Percentiles rank a stretch among this genome's conserved stretches.
Conservation (phyloP, 805 yeast species). For the Wickerhamiella qilinensis region DNA sequence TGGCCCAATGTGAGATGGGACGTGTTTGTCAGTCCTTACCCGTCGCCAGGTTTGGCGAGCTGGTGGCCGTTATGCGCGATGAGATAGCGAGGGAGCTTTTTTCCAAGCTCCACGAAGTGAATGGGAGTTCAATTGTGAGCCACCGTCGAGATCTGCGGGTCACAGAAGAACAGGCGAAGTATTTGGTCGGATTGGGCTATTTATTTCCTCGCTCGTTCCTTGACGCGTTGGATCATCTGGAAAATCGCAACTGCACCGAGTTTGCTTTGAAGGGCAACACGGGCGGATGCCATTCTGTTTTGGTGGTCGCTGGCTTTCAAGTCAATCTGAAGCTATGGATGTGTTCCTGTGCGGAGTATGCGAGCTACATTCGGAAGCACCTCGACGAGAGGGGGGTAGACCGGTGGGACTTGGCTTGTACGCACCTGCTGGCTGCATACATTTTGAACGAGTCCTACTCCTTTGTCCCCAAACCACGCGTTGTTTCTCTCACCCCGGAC, state of each 20-base stretch:
- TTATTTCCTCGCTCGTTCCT: conserved; percentile 11
- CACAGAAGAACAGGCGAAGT: conserved; percentile 5
- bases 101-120: background rate
- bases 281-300: no score
- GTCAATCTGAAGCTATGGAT: conserved; percentile 10
- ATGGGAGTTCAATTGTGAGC: background rate
- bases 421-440: conserved; percentile 2
- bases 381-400: background rate
- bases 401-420: conserved; percentile 1
- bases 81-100: background rate
- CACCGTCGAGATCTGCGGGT: conserved; percentile 5
- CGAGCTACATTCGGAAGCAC: background rate
- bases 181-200: conserved; percentile 10
- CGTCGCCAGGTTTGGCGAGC: no score
- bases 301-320: no score
- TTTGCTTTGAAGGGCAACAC: background rate
- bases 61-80: no score
- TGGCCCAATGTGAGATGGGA: no score
- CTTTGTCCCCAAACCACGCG: background rate
- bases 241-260: conserved; percentile 6
- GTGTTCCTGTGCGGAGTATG: conserved; percentile 12
- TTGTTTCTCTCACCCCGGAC: background rate
- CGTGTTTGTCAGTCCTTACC: no score
- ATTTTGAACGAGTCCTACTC: background rate
- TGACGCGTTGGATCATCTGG: conserved; percentile 13